Conservation (phyloP, 1,284 basidiomycete species). For the Rhodofomes roseus region DNA sequence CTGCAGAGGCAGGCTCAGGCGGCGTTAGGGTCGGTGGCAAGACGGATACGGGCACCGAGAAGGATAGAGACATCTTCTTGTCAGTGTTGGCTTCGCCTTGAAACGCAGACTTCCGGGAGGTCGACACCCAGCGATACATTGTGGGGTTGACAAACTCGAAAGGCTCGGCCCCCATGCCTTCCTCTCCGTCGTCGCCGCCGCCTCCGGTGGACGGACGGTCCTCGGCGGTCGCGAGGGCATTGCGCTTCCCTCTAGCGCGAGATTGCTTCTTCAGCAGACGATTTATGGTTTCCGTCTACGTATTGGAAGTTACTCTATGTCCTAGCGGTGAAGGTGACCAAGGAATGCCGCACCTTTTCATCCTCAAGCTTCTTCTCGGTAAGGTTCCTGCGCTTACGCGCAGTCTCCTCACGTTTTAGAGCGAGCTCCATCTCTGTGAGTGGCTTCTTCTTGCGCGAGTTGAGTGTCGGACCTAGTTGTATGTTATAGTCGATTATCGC, state of each 20-base stretch:
- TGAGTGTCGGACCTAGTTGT: constrained; percentile 39
- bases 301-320: neutral
- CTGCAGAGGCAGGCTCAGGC: neutral
- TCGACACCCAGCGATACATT: constrained; percentile 65
- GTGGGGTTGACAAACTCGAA: constrained; percentile 32
- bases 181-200: constrained; percentile 29
- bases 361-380: constrained; percentile 90
- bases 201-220: constrained; percentile 36
- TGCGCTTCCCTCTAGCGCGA: constrained; percentile 62
- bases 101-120: constrained; percentile 25
- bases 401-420: constrained; percentile 80
- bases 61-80: constrained; percentile 38
- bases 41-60: constrained; percentile 47
- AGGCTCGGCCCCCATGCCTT: constrained; percentile 17
- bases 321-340: neutral
- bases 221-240: constrained; percentile 44
- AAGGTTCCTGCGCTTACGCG: constrained; percentile 80
- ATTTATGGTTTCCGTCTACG: constrained; percentile 83
- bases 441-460: constrained; percentile 64
- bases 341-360: constrained; percentile 68
- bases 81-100: constrained; percentile 19
- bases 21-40: constrained; percentile 21
- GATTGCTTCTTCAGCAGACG: constrained; percentile 86
- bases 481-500: too few species aligned
- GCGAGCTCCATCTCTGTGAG: constrained; percentile 83